A percentile compares a stretch with the other conserved stretches of the same genome.
phyloP scores from a whole-genome alignment of 2,329 filamentous ascomycete species.

The Aspergillus hiratsukae region DNA sequence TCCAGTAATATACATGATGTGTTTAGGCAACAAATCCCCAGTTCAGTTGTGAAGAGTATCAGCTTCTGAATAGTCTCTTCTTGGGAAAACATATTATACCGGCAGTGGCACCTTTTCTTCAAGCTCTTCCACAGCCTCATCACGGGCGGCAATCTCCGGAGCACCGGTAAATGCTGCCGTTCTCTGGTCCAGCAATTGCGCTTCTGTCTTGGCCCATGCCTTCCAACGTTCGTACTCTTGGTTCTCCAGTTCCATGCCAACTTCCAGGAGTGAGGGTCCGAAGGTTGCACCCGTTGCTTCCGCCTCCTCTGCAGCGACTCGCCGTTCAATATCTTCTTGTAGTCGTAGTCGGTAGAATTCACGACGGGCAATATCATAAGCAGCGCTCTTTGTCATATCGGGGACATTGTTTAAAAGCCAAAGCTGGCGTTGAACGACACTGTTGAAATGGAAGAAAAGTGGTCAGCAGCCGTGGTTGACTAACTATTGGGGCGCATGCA shows the following conservation, averaged over 20 bases:
- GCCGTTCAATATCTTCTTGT: conserved; percentile 72
- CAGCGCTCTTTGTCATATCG: conserved; percentile 58
- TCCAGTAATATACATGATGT: neutral
- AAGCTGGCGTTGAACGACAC: conserved; percentile 86
- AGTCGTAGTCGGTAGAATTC: conserved; percentile 89
- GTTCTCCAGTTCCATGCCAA: conserved; percentile 80
- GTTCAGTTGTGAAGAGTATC: neutral
- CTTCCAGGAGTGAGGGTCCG: conserved; percentile 67
- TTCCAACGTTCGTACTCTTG: conserved; percentile 79
- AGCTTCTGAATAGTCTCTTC: neutral
- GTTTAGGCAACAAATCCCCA: neutral
- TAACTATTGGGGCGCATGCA: neutral
- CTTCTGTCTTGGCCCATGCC: conserved; percentile 62
- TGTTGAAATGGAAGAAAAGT: conserved; percentile 35
- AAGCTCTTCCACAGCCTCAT: conserved; percentile 25
- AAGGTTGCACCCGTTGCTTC: conserved; percentile 82
- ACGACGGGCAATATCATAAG: conserved; percentile 81
- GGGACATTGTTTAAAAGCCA: conserved; percentile 69
- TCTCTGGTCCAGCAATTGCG: conserved; percentile 46
- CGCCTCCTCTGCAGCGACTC: conserved; percentile 85
- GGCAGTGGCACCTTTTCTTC: conserved; percentile 2
- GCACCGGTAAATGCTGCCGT: conserved; percentile 41
- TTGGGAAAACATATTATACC: neutral
- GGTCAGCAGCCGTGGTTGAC: conserved; percentile 6
- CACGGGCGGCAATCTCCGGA: conserved; percentile 34